A percentile compares a stretch with the other conserved stretches of the same genome.
phyloP scores from a whole-genome alignment of 345 rosid genomes.

The Salix udensis region DNA sequence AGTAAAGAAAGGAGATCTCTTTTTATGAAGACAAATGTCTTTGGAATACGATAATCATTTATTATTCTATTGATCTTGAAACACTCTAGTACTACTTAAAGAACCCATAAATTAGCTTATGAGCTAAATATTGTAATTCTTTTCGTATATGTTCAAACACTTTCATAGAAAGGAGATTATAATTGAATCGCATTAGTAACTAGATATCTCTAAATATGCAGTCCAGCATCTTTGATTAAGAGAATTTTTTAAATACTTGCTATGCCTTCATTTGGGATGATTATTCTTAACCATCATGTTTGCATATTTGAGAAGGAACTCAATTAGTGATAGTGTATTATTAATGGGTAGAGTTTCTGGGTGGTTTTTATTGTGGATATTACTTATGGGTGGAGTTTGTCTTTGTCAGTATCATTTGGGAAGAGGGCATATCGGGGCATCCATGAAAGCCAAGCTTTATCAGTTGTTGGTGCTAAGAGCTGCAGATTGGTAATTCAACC shows the following conservation, averaged over 20 bases:
- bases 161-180: too few relatives aligned
- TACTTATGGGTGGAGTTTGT: slow-evolving; percentile 11
- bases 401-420: slow-evolving; percentile 73
- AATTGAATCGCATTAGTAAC: neutral
- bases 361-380: slow-evolving; percentile 1
- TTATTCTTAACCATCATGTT: neutral
- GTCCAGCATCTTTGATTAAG: too few relatives aligned
- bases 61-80: too few relatives aligned
- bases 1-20: too few relatives aligned
- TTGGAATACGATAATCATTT: neutral
- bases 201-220: too few relatives aligned
- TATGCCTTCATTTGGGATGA: neutral
- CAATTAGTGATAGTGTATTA: neutral
- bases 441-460: slow-evolving; percentile 73
- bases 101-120: too few relatives aligned
- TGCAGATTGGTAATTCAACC: slow-evolving; percentile 57
- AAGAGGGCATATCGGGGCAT: slow-evolving; percentile 75
- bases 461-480: slow-evolving; percentile 74
- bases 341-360: too few relatives aligned
- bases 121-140: too few relatives aligned
- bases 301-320: neutral
- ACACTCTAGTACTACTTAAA: too few relatives aligned
- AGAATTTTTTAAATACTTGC: too few relatives aligned
- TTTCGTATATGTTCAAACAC: too few relatives aligned
- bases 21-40: neutral